phyloP scores from a whole-genome alignment of 768 basidiomycete species.

The Lactarius trivialis region DNA sequence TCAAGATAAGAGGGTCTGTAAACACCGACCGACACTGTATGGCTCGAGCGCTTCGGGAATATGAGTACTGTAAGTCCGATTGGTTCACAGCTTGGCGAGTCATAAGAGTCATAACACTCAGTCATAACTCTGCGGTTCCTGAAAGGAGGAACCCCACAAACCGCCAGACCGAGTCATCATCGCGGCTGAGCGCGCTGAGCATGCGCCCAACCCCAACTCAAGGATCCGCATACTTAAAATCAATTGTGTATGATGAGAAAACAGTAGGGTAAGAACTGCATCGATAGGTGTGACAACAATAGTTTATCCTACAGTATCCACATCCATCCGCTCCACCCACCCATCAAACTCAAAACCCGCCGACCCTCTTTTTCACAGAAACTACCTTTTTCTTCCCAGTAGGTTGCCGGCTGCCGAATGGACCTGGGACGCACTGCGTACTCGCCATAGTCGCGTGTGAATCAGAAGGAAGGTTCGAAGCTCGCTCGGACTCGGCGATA shows the following conservation, averaged over 20 bases:
- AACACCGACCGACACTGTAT: too few relatives aligned
- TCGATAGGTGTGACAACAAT: background rate
- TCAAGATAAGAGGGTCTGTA: too few relatives aligned
- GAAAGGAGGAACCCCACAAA: background rate
- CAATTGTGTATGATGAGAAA: too few relatives aligned
- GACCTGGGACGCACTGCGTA: conserved; percentile 68
- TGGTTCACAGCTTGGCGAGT: background rate
- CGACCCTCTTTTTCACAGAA: conserved; percentile 54
- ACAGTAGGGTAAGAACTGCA: background rate
- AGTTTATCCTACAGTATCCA: background rate
- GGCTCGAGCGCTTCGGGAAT: background rate
- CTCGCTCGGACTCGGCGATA: background rate
- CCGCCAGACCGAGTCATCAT: background rate
- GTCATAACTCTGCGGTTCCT: too few relatives aligned
- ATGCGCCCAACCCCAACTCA: too few relatives aligned
- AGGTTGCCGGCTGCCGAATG: conserved; percentile 52
- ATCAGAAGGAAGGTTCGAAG: background rate
- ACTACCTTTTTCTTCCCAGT: conserved; percentile 46
- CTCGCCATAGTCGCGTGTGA: conserved; percentile 36
- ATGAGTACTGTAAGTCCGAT: background rate
- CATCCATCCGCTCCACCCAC: background rate
- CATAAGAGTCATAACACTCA: too few relatives aligned
- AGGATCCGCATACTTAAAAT: too few relatives aligned
- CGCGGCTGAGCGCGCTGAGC: background rate
- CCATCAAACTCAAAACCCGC: conserved; percentile 53